Conservation (phyloP, 768 basidiomycete species). For the Pisolithus orientalis region DNA sequence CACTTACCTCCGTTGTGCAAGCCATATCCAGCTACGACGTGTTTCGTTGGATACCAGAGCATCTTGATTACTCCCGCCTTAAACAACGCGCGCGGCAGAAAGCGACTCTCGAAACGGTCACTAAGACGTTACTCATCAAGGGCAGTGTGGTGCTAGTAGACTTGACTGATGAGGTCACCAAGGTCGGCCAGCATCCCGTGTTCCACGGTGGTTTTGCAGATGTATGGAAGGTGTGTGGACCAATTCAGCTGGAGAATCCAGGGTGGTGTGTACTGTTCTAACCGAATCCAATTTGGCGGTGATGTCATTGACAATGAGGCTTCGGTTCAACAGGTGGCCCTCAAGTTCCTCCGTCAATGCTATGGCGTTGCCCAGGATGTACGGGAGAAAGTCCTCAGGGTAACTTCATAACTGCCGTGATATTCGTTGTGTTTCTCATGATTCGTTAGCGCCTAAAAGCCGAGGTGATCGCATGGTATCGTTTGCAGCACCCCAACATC, state of each 20-base stretch:
- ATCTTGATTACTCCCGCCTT: slow-evolving; percentile 47
- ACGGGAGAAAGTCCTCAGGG: slow-evolving; percentile 48
- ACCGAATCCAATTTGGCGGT: not conserved
- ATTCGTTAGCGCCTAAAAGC: slow-evolving; percentile 45
- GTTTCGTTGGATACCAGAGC: slow-evolving; percentile 49
- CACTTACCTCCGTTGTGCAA: slow-evolving; percentile 44
- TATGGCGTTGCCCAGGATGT: slow-evolving; percentile 45
- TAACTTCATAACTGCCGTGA: slow-evolving; percentile 10
- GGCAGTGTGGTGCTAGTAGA: slow-evolving; percentile 45
- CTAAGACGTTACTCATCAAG: slow-evolving; percentile 48
- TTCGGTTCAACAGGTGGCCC: slow-evolving; percentile 37
- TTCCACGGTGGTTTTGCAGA: slow-evolving; percentile 54
- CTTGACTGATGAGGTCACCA: slow-evolving; percentile 48
- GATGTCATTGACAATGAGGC: not conserved
- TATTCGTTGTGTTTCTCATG: not conserved
- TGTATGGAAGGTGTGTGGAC: slow-evolving; percentile 54
- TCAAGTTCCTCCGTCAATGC: slow-evolving; percentile 47
- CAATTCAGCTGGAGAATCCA: slow-evolving; percentile 35
- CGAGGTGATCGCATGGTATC: slow-evolving; percentile 54
- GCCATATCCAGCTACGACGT: slow-evolving; percentile 53
- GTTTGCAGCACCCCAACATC: slow-evolving; percentile 49
- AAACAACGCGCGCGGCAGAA: slow-evolving; percentile 55
- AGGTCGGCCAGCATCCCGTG: slow-evolving; percentile 41
- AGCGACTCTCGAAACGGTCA: slow-evolving; percentile 46
- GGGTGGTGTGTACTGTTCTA: slow-evolving; percentile 9